Evolutionary conservation across 1,284 basidiomycete species (phyloP), one percentile per base, ranked within the genome.

Genomic region (Tylopilus sp.): DNA sequence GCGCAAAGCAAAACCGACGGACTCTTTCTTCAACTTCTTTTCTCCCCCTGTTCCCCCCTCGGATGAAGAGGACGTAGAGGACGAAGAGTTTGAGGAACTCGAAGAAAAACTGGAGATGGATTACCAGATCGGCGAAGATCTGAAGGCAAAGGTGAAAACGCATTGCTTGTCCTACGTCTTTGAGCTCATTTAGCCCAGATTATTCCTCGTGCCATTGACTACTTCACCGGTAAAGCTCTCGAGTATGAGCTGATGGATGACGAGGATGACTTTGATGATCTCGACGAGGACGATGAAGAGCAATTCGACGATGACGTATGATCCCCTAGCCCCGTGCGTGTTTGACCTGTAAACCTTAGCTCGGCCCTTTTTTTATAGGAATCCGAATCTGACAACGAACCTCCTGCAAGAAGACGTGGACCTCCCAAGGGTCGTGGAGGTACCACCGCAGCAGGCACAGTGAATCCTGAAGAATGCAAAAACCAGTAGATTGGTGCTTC

Each of bases 21-120:
- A 93, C 34, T 96, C 93, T 12, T 97, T 97, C 81, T 97, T 97
- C 86, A 93, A 93, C 79, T 97, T 97, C 74, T 97, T 97, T 81
- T 75, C 75, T 49, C 94, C 94, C 8, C 94, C 92, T n/a, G 68
- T 75, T 35, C 86, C 88, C 12, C 86, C 89, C 12, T 70, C 76
- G 8, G 82, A 87, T 26, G 79, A 74, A n/a, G 86, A 81, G 5
- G 89, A 91, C 13, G 72, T 88, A 21, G 88, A 89, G 0, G 89
- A 89, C n/a, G 90, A 91, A 0, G 90, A 92, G 42, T 77, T 94
- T 1, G 89, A 91, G 53, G 91, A 92, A 55, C 78, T 98, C 49
- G 94, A 97, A 69, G 88, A 89, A 69, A 88, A 91, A 65, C 81
- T 99, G 46, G 96, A 97, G 77, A 77, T 95, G 57, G 96, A 99